Base-by-base conservation (phyloP, 345 rosid genomes). In the Linum usitatissimum region DNA sequence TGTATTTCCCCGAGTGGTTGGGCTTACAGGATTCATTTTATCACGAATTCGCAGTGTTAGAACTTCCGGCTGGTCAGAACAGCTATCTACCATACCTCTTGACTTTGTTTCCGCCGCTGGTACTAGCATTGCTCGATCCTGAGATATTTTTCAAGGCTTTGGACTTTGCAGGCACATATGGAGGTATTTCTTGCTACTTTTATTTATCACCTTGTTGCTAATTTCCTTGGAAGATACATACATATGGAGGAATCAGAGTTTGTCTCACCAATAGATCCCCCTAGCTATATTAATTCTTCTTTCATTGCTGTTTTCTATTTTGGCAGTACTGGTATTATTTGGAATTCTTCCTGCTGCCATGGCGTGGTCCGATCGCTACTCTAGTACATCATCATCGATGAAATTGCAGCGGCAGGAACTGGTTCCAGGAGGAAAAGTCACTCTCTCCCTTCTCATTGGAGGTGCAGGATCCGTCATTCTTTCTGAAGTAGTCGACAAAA, bases 161-260 rank as follows among this genome's bases (percentile, higher is more conserved):
- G 80, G 96, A 88, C 72, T 86, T 91, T 72, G 92, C 98, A 6
- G 98, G 98, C 60, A 85, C 96, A 18, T 88, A 88, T 67, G 98
- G 96, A 86, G 98, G 96, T 88, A 79, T 17, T 31, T 39, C 53
- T 40, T 18, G 49, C n/a, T 34, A 17, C 18, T 36, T 9, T 59
- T 40, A 5, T 4, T n/a, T n/a, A n/a, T n/a, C n/a, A n/a, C n/a
- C 38, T n/a, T 13, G 30, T 6, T 59, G 3, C 3, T 59, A 34
- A 31, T 30, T n/a, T 18, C 20, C 38, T n/a, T 39, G 34, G n/a
- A n/a, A n/a, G n/a, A n/a, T n/a, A n/a, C n/a, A n/a, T n/a, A n/a
- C n/a, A n/a, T n/a, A n/a, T n/a, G n/a, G n/a, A n/a, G n/a, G n/a
- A n/a, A n/a, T n/a, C n/a, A n/a, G n/a, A n/a, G n/a, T n/a, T n/a